These are phyloP conservation scores for Stramenopiles sp. DNA, from an alignment of 352 stramenopile genomes.

Conservation along the genomic window DNA sequence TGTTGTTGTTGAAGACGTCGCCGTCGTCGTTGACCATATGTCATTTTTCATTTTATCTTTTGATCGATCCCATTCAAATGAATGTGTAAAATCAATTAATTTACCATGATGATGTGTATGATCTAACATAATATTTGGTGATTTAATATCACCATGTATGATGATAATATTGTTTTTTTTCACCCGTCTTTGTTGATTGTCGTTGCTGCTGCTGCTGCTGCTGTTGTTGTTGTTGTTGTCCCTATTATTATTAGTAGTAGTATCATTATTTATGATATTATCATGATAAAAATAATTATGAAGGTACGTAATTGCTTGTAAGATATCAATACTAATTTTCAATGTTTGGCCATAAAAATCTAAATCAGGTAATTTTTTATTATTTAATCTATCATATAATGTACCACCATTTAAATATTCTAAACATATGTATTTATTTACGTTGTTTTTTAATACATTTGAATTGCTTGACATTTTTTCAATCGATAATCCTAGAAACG, in stretches of 20 bases:
- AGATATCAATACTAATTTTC: neutral
- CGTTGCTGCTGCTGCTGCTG: no score
- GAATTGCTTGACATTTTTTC: no score
- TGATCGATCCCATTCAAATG: conserved; percentile 23
- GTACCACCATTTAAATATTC: neutral
- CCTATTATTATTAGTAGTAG: no score
- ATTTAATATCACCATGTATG: conserved; percentile 72
- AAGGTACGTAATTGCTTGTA: neutral
- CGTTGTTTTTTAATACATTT: neutral
- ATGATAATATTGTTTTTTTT: conserved; percentile 34
- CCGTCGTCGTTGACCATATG: conserved; percentile 45
- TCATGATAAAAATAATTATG: neutral
- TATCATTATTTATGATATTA: neutral
- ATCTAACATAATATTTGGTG: conserved; percentile 55
- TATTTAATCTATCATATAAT: neutral
- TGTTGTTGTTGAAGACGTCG: conserved; percentile 56
- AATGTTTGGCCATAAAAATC: neutral
- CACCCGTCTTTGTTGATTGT: no score
- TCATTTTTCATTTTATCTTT: conserved; percentile 21
- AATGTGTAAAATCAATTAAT: conserved; percentile 72
- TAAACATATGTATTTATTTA: neutral
- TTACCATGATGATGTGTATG: conserved; percentile 42
- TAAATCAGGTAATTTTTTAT: neutral
- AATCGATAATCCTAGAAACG: neutral
- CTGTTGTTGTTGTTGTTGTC: no score